Conservation (phyloP, 1,139 yeast genomes). For the Magnusiomyces tetraspermus region DNA sequence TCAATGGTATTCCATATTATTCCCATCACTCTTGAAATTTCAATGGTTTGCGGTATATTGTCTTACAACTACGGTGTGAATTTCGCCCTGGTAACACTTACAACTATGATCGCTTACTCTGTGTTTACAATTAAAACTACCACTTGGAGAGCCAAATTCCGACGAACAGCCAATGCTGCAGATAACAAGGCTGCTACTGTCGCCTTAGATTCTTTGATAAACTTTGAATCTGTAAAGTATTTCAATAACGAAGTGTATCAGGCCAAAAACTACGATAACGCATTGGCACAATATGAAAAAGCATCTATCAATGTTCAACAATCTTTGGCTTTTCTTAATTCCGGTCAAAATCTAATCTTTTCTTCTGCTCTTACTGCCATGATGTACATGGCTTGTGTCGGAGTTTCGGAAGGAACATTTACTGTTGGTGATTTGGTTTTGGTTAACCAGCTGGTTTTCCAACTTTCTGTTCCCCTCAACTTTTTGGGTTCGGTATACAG, state of each 20-base stretch:
- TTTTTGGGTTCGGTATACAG: constrained; percentile 92
- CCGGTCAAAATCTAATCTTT: constrained; percentile 89
- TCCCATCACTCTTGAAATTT: constrained; percentile 85
- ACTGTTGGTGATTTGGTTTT: constrained; percentile 96
- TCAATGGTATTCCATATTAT: constrained; percentile 96
- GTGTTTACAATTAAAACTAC: constrained; percentile 85
- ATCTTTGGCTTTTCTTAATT: constrained; percentile 77
- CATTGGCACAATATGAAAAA: constrained; percentile 66
- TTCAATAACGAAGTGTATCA: constrained; percentile 83
- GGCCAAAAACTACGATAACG: constrained; percentile 67
- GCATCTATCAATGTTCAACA: constrained; percentile 86
- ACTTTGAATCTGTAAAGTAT: constrained; percentile 89
- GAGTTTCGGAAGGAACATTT: constrained; percentile 73
- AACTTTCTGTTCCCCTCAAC: constrained; percentile 85
- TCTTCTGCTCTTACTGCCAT: constrained; percentile 87
- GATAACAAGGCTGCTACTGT: constrained; percentile 92
- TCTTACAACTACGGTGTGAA: constrained; percentile 84
- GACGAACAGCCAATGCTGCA: constrained; percentile 86
- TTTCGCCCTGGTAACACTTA: constrained; percentile 81
- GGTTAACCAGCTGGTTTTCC: constrained; percentile 92
- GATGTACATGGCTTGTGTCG: constrained; percentile 99
- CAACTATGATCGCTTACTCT: constrained; percentile 82
- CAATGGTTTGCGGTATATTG: constrained; percentile 85
- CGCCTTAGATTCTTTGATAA: constrained; percentile 86
- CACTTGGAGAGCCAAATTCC: constrained; percentile 89